Evolutionary conservation across 2,329 filamentous ascomycete species (phyloP).

Genomic region (Botrytis tulipae): DNA sequence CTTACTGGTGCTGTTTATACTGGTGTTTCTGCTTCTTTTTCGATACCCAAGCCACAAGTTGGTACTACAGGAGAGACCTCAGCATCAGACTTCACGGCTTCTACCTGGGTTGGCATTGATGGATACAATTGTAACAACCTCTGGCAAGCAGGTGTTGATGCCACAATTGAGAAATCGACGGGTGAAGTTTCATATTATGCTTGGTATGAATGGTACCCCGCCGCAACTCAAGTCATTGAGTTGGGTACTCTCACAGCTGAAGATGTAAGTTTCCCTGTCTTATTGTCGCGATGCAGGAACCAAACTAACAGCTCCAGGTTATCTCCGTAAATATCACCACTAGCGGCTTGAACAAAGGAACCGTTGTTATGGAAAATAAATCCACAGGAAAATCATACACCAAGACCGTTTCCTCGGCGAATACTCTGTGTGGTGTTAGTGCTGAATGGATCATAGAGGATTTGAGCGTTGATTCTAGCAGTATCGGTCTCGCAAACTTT

Average conservation of each 20-base stretch:
- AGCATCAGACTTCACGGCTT: constrained; percentile 32
- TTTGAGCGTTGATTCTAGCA: constrained; percentile 40
- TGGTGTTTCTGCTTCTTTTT: constrained; percentile 41
- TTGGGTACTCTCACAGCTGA: constrained; percentile 45
- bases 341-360: constrained; percentile 35
- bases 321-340: constrained; percentile 39
- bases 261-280: constrained; percentile 33
- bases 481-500: constrained; percentile 48
- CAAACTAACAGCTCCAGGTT: constrained; percentile 34
- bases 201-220: constrained; percentile 61
- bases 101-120: constrained; percentile 61
- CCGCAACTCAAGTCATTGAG: constrained; percentile 51
- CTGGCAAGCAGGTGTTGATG: constrained; percentile 52
- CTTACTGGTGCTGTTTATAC: constrained; percentile 40
- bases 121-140: constrained; percentile 55
- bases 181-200: constrained; percentile 46
- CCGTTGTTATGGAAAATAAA: constrained; percentile 46
- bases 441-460: constrained; percentile 54
- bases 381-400: constrained; percentile 45
- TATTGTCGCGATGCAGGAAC: too few relatives aligned
- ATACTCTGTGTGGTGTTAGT: constrained; percentile 43
- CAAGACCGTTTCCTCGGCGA: constrained; percentile 41
- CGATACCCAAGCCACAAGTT: constrained; percentile 34
- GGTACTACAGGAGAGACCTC: constrained; percentile 29
- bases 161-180: constrained; percentile 42